Evolutionary conservation across 495 filamentous ascomycete genomes (phyloP).

Genomic region (Annulohypoxylon moriforme): DNA sequence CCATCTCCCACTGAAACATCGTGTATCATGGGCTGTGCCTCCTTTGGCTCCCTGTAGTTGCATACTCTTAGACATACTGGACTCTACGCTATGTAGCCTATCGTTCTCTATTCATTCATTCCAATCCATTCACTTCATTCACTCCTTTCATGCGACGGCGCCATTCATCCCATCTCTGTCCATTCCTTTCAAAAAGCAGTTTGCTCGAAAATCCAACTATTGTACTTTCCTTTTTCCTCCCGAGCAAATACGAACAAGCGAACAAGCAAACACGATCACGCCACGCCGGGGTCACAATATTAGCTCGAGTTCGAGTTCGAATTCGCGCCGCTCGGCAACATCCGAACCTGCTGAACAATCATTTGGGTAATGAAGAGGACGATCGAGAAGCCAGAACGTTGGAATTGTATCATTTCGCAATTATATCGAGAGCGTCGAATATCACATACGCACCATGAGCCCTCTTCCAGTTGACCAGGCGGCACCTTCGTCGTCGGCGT

Average conservation of each 20-base stretch:
- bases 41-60: constrained; percentile 22
- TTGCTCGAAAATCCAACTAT: constrained; percentile 20
- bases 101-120: constrained; percentile 19
- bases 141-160: constrained; percentile 2
- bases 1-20: constrained; percentile 31
- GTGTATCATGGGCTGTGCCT: constrained; percentile 37
- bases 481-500: constrained; percentile 8
- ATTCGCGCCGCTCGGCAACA: constrained; percentile 22
- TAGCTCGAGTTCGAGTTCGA: not conserved
- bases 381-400: constrained; percentile 5
- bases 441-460: constrained; percentile 21
- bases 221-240: constrained; percentile 19
- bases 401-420: constrained; percentile 20
- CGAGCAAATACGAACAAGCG: not conserved
- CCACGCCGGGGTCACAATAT: constrained; percentile 1
- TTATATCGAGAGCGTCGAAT: not conserved
- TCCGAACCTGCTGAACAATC: constrained; percentile 11
- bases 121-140: not conserved
- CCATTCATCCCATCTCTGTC: not conserved
- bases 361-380: constrained; percentile 31
- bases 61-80: not conserved
- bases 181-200: not conserved
- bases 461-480: constrained; percentile 30
- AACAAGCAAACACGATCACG: constrained; percentile 12
- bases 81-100: not conserved